Conservation (phyloP, 2,329 filamentous ascomycete genomes). For the Lecanicillium sp. region DNA sequence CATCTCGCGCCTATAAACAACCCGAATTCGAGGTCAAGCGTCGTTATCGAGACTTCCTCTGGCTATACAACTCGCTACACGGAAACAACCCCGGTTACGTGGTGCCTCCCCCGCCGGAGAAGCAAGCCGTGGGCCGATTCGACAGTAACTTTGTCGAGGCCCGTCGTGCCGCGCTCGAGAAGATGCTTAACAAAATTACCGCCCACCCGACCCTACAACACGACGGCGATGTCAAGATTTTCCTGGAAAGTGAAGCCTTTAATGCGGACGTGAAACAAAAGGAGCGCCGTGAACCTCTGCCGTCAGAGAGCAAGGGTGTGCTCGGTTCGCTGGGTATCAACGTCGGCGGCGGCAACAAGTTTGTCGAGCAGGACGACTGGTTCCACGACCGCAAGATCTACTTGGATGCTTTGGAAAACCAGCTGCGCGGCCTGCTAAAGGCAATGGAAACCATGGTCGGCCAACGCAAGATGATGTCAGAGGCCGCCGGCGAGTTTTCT, state of each 20-base stretch:
- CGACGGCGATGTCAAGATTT: slow-evolving; percentile 89
- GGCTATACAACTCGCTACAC: slow-evolving; percentile 93
- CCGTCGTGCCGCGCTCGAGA: slow-evolving; percentile 81
- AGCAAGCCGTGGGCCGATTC: slow-evolving; percentile 93
- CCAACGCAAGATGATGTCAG: slow-evolving; percentile 88
- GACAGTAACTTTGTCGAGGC: slow-evolving; percentile 96
- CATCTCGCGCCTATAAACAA: slow-evolving; percentile 91
- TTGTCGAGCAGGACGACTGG: slow-evolving; percentile 98
- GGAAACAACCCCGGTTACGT: slow-evolving; percentile 92
- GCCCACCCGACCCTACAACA: slow-evolving; percentile 86
- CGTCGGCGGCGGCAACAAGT: slow-evolving; percentile 75
- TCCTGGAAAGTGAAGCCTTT: slow-evolving; percentile 93
- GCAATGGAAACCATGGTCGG: slow-evolving; percentile 88
- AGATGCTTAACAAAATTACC: slow-evolving; percentile 96
- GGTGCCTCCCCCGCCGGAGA: slow-evolving; percentile 92
- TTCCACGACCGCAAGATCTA: slow-evolving; percentile 96
- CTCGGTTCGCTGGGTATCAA: slow-evolving; percentile 77
- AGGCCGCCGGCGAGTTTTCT: slow-evolving; percentile 90
- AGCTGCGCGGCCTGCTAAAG: slow-evolving; percentile 84
- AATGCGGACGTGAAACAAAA: slow-evolving; percentile 97
- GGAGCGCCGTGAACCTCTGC: slow-evolving; percentile 79
- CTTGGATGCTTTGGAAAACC: slow-evolving; percentile 85
- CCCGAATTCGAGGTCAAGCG: slow-evolving; percentile 89
- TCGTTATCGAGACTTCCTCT: slow-evolving; percentile 93
- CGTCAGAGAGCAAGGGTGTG: slow-evolving; percentile 89